Evolutionary conservation across 1,139 yeast genomes (phyloP), one percentile per base, ranked within the genome.

Genomic region (Yamadazyma trypodendri): DNA sequence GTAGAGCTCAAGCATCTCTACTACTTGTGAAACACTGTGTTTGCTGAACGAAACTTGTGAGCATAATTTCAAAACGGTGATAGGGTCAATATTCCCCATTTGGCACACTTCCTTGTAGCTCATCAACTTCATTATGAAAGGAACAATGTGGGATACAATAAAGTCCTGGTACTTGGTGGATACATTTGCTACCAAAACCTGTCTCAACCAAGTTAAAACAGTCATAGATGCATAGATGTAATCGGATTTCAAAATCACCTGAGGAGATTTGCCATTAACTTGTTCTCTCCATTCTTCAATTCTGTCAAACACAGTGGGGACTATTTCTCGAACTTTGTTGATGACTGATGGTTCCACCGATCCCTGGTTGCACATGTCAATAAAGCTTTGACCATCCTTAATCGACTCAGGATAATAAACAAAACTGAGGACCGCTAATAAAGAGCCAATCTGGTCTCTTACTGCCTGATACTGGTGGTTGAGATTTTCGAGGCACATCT

Each of bases 61-160:
- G 3, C 84, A 64, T 28, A 67, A 68, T 34, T 75, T 68, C 52
- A 83, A 76, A 3, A 76, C 63, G 2, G 72, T 51, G 2, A 75
- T 68, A 0, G 88, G 84, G 31, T 75, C 73, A 24, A 84, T 65
- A 37, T 77, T 76, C 0, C 90, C 84, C 43, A 90, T 74, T 44
- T 82, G 84, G 51, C 90, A 83, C 16, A 88, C 89, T 48, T 92
- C 97, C 46, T 89, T 82, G 67, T 86, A 73, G 37, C 75, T 75
- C 39, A 82, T 77, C 40, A 89, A 65, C 22, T 75, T 71, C 49
- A 88, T 66, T 44, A 88, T 64, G 45, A 87, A 83, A 12, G 96
- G 96, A 2, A 88, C 63, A 32, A 90, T 71, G 39, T 75, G 63
- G 2, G 49, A 42, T n/a, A 55, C 64, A 8, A 63, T 65, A 39